phyloP scores from a whole-genome alignment of 208 protist genomes.

The Leishmania arabica region DNA sequence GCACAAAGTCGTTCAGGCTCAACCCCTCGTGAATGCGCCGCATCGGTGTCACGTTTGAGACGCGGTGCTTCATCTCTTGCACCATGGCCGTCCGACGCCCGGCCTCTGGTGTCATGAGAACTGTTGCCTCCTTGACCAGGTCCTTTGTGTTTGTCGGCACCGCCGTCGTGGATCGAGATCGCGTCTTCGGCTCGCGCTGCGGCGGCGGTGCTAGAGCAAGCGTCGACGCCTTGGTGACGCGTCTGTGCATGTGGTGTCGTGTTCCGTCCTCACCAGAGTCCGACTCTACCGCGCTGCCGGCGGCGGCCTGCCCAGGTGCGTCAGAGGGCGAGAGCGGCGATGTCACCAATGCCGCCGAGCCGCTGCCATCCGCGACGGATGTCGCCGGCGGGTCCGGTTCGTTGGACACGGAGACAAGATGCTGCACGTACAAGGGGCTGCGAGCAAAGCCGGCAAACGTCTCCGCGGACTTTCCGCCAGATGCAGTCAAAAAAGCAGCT shows the following conservation, averaged over 20 bases:
- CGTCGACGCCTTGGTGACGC: neutral
- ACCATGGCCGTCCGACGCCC: slow-evolving; percentile 36
- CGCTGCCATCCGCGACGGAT: neutral
- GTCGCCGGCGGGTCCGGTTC: neutral
- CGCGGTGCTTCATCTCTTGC: slow-evolving; percentile 45
- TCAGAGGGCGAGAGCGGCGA: neutral
- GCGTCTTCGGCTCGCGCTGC: neutral
- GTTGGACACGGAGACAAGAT: neutral
- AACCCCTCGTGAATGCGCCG: slow-evolving; percentile 56
- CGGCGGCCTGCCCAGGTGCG: no score
- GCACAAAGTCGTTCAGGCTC: slow-evolving; percentile 41
- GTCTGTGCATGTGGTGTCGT: neutral
- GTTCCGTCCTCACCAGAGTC: neutral
- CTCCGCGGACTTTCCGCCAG: neutral
- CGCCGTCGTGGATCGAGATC: slow-evolving; percentile 3
- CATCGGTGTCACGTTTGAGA: slow-evolving; percentile 54
- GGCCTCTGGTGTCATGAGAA: slow-evolving; percentile 45
- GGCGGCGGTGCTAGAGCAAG: neutral
- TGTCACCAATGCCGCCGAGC: neutral
- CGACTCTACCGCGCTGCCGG: neutral
- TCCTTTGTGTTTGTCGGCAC: slow-evolving; percentile 10
- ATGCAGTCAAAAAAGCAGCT: neutral
- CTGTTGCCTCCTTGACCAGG: slow-evolving; percentile 25
- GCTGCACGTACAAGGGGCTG: neutral
- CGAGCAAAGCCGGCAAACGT: neutral